Evolutionary conservation across 441 rosid species (phyloP).

Genomic region (Populus hybrid): DNA sequence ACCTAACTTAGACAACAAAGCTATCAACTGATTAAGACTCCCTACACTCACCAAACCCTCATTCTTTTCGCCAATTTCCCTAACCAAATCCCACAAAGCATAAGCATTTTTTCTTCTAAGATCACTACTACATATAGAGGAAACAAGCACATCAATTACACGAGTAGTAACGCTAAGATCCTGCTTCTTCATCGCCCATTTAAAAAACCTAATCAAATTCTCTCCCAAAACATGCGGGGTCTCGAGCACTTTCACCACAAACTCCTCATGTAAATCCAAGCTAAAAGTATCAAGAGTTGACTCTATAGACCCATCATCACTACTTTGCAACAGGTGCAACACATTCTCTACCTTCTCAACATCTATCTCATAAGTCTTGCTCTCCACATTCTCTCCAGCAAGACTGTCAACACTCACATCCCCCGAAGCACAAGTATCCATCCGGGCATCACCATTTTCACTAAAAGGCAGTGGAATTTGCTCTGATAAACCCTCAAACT

Average conservation of each 20-base stretch:
- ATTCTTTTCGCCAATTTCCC: slow-evolving; percentile 46
- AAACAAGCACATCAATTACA: slow-evolving; percentile 48
- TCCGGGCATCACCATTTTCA: neutral
- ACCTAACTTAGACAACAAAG: slow-evolving; percentile 59
- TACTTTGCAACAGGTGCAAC: slow-evolving; percentile 63
- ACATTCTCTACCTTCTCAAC: slow-evolving; percentile 51
- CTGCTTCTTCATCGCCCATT: slow-evolving; percentile 48
- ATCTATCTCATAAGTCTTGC: slow-evolving; percentile 37
- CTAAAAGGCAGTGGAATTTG: neutral
- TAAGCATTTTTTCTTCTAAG: slow-evolving; percentile 47
- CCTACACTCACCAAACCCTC: slow-evolving; percentile 35
- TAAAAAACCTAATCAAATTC: slow-evolving; percentile 59
- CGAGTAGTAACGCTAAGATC: slow-evolving; percentile 31
- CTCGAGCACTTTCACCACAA: slow-evolving; percentile 51
- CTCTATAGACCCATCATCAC: slow-evolving; percentile 55
- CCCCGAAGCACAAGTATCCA: slow-evolving; percentile 1
- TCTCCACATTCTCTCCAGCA: slow-evolving; percentile 9
- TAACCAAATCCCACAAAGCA: slow-evolving; percentile 68
- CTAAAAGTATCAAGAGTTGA: slow-evolving; percentile 45
- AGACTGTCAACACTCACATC: neutral
- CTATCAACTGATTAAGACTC: slow-evolving; percentile 56
- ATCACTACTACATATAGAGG: slow-evolving; percentile 35
- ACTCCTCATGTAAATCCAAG: slow-evolving; percentile 43
- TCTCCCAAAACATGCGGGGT: slow-evolving; percentile 51
- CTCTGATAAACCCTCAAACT: neutral